These are phyloP conservation scores for Fusarium mexicanum DNA, from an alignment of 2,329 filamentous ascomycete genomes.

Conservation along the genomic window DNA sequence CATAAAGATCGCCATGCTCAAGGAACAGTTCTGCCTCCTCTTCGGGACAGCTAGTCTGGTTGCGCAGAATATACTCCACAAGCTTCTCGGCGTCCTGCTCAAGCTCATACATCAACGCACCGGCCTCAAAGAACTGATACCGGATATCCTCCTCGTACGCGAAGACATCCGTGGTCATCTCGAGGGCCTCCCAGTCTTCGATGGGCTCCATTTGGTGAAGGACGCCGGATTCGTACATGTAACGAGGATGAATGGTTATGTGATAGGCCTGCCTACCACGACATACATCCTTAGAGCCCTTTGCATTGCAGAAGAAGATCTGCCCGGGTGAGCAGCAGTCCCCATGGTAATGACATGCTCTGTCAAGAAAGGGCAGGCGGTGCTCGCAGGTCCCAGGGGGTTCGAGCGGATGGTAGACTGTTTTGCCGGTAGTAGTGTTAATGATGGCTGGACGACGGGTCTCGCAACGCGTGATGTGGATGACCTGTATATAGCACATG, in stretches of 20 bases:
- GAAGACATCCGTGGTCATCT: not conserved
- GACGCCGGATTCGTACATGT: not conserved
- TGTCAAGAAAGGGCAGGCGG: not conserved
- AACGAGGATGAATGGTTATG: not conserved
- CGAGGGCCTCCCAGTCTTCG: not conserved
- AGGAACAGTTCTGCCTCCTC: not conserved
- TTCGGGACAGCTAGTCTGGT: not conserved
- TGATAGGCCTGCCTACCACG: slow-evolving; percentile 18
- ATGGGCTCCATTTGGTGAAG: not conserved
- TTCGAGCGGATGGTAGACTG: slow-evolving; percentile 24
- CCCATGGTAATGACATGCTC: slow-evolving; percentile 4
- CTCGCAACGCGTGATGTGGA: slow-evolving; percentile 24
- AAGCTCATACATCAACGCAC: not conserved
- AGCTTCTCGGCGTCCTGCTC: not conserved
- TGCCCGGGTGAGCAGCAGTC: not conserved
- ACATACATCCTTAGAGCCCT: not conserved
- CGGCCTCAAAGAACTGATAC: slow-evolving; percentile 13
- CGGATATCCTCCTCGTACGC: slow-evolving; percentile 15
- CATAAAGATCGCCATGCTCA: not conserved
- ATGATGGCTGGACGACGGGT: slow-evolving; percentile 21
- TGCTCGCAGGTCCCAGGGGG: slow-evolving; percentile 8
- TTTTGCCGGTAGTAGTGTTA: not conserved
- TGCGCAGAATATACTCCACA: not conserved
- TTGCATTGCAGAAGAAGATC: not conserved
- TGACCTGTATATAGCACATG: slow-evolving; percentile 22